Evolutionary conservation across 805 yeast species (phyloP).

Genomic region (Pichia deserticola): DNA sequence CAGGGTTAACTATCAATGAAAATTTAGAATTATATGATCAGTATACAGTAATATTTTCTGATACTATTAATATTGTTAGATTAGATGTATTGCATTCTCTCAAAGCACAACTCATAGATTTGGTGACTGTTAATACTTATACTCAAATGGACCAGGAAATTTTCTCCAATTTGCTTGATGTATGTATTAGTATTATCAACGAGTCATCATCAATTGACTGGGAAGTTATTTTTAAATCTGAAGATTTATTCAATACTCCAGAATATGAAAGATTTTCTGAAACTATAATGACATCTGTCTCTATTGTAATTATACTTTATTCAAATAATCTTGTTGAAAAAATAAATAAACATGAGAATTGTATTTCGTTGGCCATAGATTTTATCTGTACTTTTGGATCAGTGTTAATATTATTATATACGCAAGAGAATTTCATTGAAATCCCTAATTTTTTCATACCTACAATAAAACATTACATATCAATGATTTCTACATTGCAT

Average conservation of each 20-base stretch:
- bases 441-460: slow-evolving; percentile 6
- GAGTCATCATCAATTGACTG: slow-evolving; percentile 4
- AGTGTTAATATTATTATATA: background rate
- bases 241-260: background rate
- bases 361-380: background rate
- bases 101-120: slow-evolving; percentile 1
- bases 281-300: background rate
- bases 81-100: background rate
- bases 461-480: background rate
- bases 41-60: background rate
- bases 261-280: slow-evolving; percentile 4
- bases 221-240: slow-evolving; percentile 1
- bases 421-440: background rate
- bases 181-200: background rate
- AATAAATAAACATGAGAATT: background rate
- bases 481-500: background rate
- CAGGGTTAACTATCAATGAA: background rate
- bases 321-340: background rate
- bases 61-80: background rate
- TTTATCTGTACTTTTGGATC: background rate
- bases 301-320: background rate
- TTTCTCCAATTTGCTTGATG: background rate
- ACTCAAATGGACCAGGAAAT: background rate
- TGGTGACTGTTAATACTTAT: background rate
- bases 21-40: background rate